These are phyloP conservation scores for Sergeia podlipaevii DNA, from an alignment of 208 protist genomes.

Conservation along the genomic window DNA sequence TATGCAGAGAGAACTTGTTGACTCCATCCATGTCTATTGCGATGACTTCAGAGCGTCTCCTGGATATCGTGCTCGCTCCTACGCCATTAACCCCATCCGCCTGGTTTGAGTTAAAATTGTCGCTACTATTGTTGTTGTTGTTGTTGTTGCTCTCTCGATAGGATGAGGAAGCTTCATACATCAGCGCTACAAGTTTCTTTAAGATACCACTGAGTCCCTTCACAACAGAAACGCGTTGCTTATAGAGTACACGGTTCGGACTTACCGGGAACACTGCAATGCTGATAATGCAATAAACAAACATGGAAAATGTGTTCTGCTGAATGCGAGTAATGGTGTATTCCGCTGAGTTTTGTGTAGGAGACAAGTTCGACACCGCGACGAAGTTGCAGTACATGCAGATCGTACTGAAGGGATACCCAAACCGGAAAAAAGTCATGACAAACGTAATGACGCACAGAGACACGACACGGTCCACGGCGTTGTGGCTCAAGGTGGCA, in stretches of 20 bases:
- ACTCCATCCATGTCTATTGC: too few species aligned
- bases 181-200: conserved; percentile 40
- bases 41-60: too few species aligned
- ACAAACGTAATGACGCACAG: conserved; percentile 68
- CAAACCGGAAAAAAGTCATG: conserved; percentile 65
- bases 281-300: conserved; percentile 77
- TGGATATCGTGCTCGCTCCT: not conserved
- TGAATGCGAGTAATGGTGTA: conserved; percentile 68
- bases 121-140: conserved; percentile 5
- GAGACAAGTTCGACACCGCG: conserved; percentile 41
- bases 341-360: conserved; percentile 23
- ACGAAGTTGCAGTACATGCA: conserved; percentile 79
- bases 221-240: conserved; percentile 50
- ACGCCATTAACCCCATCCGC: not conserved
- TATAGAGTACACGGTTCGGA: conserved; percentile 45
- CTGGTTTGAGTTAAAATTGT: not conserved
- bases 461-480: conserved; percentile 35
- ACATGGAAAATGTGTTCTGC: conserved; percentile 80
- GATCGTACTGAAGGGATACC: conserved; percentile 44
- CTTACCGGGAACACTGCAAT: conserved; percentile 63
- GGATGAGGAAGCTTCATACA: conserved; percentile 36
- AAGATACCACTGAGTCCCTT: conserved; percentile 29
- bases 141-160: conserved; percentile 16
- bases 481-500: conserved; percentile 38
- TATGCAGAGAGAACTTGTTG: too few species aligned